Evolutionary conservation across 805 yeast species (phyloP).

Genomic region (Nakazawaea laoshanensis): DNA sequence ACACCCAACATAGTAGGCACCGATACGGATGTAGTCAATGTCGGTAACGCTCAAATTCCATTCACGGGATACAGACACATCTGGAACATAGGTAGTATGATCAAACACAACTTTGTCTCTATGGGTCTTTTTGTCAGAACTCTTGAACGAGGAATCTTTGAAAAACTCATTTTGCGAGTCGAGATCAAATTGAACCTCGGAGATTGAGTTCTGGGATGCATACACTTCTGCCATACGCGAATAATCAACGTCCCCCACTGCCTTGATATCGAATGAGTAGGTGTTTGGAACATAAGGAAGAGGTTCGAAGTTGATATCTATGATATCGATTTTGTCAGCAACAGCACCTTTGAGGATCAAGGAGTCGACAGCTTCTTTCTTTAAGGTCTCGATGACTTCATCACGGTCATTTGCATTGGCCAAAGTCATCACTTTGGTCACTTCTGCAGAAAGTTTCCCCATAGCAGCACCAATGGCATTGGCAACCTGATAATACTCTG

Average conservation of each 20-base stretch:
- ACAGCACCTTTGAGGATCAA: conserved; percentile 21
- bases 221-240: conserved; percentile 13
- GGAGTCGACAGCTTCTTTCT: conserved; percentile 12
- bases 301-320: conserved; percentile 19
- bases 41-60: conserved; percentile 33
- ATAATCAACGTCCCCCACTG: conserved; percentile 37
- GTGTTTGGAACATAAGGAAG: conserved; percentile 25
- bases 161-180: conserved; percentile 11
- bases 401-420: conserved; percentile 6
- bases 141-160: conserved; percentile 11
- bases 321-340: conserved; percentile 15
- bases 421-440: conserved; percentile 10
- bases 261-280: conserved; percentile 26
- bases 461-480: conserved; percentile 45
- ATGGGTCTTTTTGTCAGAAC: conserved; percentile 1
- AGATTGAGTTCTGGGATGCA: conserved; percentile 2
- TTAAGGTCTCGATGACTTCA: conserved; percentile 15
- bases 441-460: conserved; percentile 30
- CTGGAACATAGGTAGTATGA: conserved; percentile 23
- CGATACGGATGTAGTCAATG: conserved; percentile 30
- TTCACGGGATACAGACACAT: conserved; percentile 17
- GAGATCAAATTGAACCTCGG: conserved; percentile 3
- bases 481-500: conserved; percentile 33
- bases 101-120: conserved; percentile 13
- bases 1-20: conserved; percentile 38